Evolutionary conservation across 176 grass and related monocot genomes (phyloP), one percentile per base, ranked within the genome.

Genomic region (Hyparrhenia diplandra): DNA sequence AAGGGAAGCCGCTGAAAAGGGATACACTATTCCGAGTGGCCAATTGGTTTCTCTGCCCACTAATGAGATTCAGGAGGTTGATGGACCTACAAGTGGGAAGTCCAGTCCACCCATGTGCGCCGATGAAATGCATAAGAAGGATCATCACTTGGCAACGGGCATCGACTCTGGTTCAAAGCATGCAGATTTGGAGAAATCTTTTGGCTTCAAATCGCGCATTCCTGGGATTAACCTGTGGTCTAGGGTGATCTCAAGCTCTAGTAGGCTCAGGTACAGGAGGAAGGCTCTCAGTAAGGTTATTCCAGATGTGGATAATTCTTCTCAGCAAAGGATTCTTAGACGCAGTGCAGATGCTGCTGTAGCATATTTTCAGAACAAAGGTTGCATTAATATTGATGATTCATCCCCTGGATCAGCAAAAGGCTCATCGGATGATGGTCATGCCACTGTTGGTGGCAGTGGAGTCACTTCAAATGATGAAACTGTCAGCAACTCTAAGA

Each of bases 51-150:
- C 81, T 27, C 45, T 6, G 34, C 79, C 46, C n/a, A 36, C 70
- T 69, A 73, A 83, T 76, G 78, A 90, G 31, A 57, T 70, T 11
- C 11, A 71, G 68, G 87, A 82, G 66, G 68, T 28, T 34, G 65
- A 88, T 70, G 66, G 75, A 57, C 68, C 64, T 61, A 69, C 65
- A 30, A 80, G 46, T 40, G 84, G 83, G 16, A 88, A 83, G 76
- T 73, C 86, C 39, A 78, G 88, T 80, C 85, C 80, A 0, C 84
- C 76, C 28, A 77, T 88, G 57, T 98, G 90, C 35, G 82, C 88
- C 20, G 92, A 99, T 87, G 86, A 93, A 65, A 95, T 95, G 86
- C 96, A 99, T 80, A 86, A 67, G 75, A 95, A 93, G 68, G 92
- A 91, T 40, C 87, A 87, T 58, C 87, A 86, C 69, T 76, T 91